Evolutionary conservation across 2,329 filamentous ascomycete genomes (phyloP).

Genomic region (Dryadomyces quercivorus): DNA sequence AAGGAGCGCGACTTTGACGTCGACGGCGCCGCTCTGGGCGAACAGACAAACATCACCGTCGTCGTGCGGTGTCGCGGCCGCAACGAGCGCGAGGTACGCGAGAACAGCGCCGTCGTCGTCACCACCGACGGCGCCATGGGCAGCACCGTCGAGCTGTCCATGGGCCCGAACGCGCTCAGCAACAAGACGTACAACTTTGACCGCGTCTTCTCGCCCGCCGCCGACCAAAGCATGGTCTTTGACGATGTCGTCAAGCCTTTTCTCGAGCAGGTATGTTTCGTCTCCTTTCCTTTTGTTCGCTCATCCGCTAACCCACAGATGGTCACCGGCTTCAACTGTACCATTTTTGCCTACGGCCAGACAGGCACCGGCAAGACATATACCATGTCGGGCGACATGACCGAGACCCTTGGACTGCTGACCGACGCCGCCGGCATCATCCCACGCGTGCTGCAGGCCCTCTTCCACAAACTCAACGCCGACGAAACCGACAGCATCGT

Average conservation of each 20-base stretch:
- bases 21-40: slow-evolving; percentile 37
- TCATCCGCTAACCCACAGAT: slow-evolving; percentile 36
- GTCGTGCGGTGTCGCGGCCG: slow-evolving; percentile 89
- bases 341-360: slow-evolving; percentile 96
- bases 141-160: slow-evolving; percentile 70
- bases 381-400: slow-evolving; percentile 98
- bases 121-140: slow-evolving; percentile 81
- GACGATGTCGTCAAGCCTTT: slow-evolving; percentile 93
- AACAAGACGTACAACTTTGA: slow-evolving; percentile 98
- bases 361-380: slow-evolving; percentile 98
- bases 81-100: slow-evolving; percentile 81
- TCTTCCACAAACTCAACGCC: slow-evolving; percentile 74
- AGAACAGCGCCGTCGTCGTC: slow-evolving; percentile 91
- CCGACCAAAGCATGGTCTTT: slow-evolving; percentile 87
- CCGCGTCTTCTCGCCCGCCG: slow-evolving; percentile 89
- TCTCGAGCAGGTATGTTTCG: slow-evolving; percentile 48
- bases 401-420: slow-evolving; percentile 68
- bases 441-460: slow-evolving; percentile 72
- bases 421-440: slow-evolving; percentile 93
- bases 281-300: no score
- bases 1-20: slow-evolving; percentile 76
- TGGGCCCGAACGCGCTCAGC: slow-evolving; percentile 83
- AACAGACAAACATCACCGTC: slow-evolving; percentile 96
- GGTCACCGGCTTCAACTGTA: slow-evolving; percentile 90
- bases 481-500: slow-evolving; percentile 76